A percentile compares a stretch with the other conserved stretches of the same genome.
Conservation (phyloP, 2,329 filamentous ascomycete species). For the Dactylellina parvicollis region DNA sequence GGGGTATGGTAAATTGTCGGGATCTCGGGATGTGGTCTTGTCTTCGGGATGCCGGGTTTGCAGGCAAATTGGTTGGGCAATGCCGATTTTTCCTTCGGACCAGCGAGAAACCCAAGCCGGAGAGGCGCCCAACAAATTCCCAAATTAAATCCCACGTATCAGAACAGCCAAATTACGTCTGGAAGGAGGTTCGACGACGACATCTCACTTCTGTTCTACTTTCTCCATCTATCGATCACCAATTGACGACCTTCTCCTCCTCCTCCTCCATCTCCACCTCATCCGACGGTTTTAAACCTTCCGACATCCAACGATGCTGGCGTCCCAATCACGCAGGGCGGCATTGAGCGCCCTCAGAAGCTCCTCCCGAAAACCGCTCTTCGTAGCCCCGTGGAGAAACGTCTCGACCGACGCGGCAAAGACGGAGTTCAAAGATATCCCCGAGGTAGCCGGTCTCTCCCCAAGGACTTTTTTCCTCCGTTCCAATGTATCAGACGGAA, state of each 20-base stretch:
- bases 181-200: slow-evolving; percentile 1
- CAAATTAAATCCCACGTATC: slow-evolving; percentile 52
- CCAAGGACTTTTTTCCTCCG: background rate
- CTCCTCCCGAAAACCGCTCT: slow-evolving; percentile 49
- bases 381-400: slow-evolving; percentile 19
- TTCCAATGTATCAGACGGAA: background rate
- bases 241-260: slow-evolving; percentile 4
- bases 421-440: slow-evolving; percentile 20
- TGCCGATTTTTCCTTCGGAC: slow-evolving; percentile 50
- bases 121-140: slow-evolving; percentile 54
- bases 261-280: slow-evolving; percentile 12
- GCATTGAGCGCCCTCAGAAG: slow-evolving; percentile 46
- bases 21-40: slow-evolving; percentile 5
- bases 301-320: slow-evolving; percentile 42
- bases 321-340: slow-evolving; percentile 47
- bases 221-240: background rate
- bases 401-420: slow-evolving; percentile 32
- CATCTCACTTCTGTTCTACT: background rate
- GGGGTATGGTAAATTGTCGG: slow-evolving; percentile 1
- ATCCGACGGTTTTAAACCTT: background rate
- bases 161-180: slow-evolving; percentile 27
- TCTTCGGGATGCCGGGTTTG: slow-evolving; percentile 42
- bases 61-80: slow-evolving; percentile 35
- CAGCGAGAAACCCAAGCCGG: slow-evolving; percentile 7
- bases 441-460: slow-evolving; percentile 2